Evolutionary conservation across 2,329 filamentous ascomycete species (phyloP), one percentile per base, ranked within the genome.

Genomic region (Drechslera avenae): DNA sequence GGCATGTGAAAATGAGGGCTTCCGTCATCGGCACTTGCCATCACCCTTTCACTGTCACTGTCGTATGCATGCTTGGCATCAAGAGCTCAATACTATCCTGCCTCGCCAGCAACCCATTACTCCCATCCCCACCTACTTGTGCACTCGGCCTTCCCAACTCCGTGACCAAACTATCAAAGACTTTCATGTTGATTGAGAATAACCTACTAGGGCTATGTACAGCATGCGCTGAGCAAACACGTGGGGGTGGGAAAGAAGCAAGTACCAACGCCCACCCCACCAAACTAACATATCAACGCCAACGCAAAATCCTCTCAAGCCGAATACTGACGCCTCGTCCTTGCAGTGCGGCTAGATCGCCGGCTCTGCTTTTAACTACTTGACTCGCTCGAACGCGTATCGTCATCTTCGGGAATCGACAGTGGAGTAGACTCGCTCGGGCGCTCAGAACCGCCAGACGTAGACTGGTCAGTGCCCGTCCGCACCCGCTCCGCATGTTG

Each of bases 401-500:
- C 35, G 28, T 26, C 44, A 7, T 48, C 39, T 30, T 31, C 37
- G 48, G 19, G 28, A 36, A 39, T 39, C 8, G 41, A 28, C 14
- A 34, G 48, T 41, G 36, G 43, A 52, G 44, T 42, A 33, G 37
- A 14, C 34, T 42, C 49, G 39, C 49, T 52, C 42, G 37, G 19
- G 32, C 44, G 33, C 43, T 46, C 37, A 39, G 36, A 34, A 33
- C 39, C 48, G 19, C 36, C 43, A 39, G 37, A 30, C 10, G 37
- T 26, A 31, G 37, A 48, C 39, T 39, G 39, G 26, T 36, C 44
- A n/a, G 37, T 48, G 34, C 45, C 19, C 19, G 28, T 3, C 14
- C 19, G 28, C 30, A n/a, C 28, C 9, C 19, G 28, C 39, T 26
- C 39, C 23, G 32, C 9, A 23, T 18, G 31, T n/a, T 31, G 39